Evolutionary conservation across 768 basidiomycete genomes (phyloP).

Genomic region (Lentinus brumalis): DNA sequence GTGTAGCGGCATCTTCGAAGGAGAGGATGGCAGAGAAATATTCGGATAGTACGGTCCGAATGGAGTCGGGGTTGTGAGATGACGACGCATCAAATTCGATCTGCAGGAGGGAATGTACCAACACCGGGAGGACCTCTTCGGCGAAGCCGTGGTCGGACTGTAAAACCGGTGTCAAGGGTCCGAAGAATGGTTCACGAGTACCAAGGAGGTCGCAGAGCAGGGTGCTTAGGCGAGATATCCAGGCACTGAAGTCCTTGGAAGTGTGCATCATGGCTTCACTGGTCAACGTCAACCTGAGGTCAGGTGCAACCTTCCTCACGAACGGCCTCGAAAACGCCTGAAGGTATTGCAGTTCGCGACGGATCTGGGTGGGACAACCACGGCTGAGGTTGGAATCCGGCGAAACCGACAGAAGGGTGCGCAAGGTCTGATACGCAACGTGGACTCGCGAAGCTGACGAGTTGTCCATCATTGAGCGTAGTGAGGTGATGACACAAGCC

Average conservation of each 20-base stretch:
- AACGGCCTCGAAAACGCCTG: constrained; percentile 23
- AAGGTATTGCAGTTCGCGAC: constrained; percentile 27
- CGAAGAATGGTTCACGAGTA: constrained; percentile 60
- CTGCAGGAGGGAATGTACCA: constrained; percentile 70
- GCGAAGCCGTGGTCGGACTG: constrained; percentile 58
- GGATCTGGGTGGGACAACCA: constrained; percentile 35
- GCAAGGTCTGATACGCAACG: constrained; percentile 65
- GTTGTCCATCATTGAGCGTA: constrained; percentile 62
- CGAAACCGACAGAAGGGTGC: constrained; percentile 52
- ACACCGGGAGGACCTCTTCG: constrained; percentile 66
- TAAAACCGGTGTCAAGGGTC: constrained; percentile 64
- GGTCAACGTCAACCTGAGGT: constrained; percentile 42
- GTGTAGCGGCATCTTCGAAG: constrained; percentile 37
- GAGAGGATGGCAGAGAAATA: constrained; percentile 63
- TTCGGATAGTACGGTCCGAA: constrained; percentile 39
- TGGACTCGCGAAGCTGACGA: constrained; percentile 50
- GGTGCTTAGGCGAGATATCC: constrained; percentile 62
- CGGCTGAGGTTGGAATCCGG: constrained; percentile 32
- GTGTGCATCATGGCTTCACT: constrained; percentile 38
- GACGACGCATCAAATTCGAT: constrained; percentile 21
- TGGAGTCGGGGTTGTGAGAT: constrained; percentile 26
- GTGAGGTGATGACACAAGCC: constrained; percentile 51
- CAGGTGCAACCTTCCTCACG: constrained; percentile 29
- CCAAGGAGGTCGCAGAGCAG: constrained; percentile 64
- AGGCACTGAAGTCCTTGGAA: constrained; percentile 54